These are phyloP conservation scores for Pistacia vera DNA, from an alignment of 345 rosid species.

Conservation along the genomic window DNA sequence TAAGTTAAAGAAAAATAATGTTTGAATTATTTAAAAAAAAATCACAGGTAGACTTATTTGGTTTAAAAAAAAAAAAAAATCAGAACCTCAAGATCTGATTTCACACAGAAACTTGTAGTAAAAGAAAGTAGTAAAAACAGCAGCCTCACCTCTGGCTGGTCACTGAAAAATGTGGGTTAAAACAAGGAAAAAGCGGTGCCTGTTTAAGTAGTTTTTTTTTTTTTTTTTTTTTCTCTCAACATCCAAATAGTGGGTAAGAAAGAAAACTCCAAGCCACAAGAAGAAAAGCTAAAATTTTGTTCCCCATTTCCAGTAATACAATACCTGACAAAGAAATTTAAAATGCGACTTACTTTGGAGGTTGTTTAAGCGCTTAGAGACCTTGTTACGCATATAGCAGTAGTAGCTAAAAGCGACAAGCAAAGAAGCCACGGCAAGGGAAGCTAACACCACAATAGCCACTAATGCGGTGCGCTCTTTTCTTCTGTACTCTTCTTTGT, in stretches of 20 bases:
- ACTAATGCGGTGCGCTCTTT: constrained; percentile 67
- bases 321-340: constrained; percentile 3
- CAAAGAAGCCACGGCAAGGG: constrained; percentile 68
- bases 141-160: not conserved
- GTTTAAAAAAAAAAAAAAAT: too few species aligned
- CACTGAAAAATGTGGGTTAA: not conserved
- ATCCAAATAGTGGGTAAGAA: not conserved
- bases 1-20: too few species aligned
- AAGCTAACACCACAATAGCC: constrained; percentile 77
- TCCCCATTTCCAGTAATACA: not conserved
- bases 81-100: not conserved
- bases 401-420: constrained; percentile 89
- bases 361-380: constrained; percentile 57
- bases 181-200: not conserved
- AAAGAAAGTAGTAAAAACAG: not conserved
- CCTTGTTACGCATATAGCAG: constrained; percentile 87
- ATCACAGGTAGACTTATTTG: too few species aligned
- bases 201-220: too few species aligned
- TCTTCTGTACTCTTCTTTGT: constrained; percentile 47
- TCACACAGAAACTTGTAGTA: not conserved
- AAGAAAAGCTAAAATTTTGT: not conserved
- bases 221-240: not conserved
- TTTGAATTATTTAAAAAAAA: too few species aligned
- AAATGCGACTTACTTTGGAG: constrained; percentile 41
- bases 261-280: not conserved